phyloP scores from a whole-genome alignment of 1,284 basidiomycete genomes.

The Leucoagaricus sp. region DNA sequence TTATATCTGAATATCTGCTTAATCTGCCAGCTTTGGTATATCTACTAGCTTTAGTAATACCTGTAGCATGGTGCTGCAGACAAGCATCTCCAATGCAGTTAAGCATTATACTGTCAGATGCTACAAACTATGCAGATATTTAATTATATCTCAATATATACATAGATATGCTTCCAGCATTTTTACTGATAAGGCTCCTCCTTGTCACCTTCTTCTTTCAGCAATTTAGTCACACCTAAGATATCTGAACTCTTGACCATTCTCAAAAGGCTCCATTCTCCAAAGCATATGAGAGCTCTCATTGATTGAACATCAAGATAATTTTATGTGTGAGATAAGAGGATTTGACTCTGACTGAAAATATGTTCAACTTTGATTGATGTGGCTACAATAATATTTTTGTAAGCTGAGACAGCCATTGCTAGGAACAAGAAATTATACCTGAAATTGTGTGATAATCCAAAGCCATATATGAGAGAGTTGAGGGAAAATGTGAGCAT shows the following conservation, averaged over 20 bases:
- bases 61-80: too few species aligned
- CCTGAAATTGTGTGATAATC: conserved; percentile 34
- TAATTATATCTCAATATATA: too few species aligned
- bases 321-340: conserved; percentile 20
- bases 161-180: too few species aligned
- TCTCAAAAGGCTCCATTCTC: conserved; percentile 17
- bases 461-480: conserved; percentile 31
- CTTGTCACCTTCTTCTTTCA: too few species aligned
- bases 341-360: conserved; percentile 21
- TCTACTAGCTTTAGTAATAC: too few species aligned
- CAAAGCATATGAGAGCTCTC: conserved; percentile 19
- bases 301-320: conserved; percentile 18
- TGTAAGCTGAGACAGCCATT: neutral
- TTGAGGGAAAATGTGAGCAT: conserved; percentile 20
- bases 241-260: conserved; percentile 14
- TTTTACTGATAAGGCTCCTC: too few species aligned
- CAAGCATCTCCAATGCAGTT: too few species aligned
- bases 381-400: conserved; percentile 18
- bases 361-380: conserved; percentile 23
- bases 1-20: too few species aligned
- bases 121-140: too few species aligned
- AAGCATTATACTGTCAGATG: too few species aligned
- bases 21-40: too few species aligned
- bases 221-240: too few species aligned
- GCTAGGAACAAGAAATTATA: conserved; percentile 12